phyloP scores from a whole-genome alignment of 805 yeast genomes.

The Zygoascus bituminiphila region DNA sequence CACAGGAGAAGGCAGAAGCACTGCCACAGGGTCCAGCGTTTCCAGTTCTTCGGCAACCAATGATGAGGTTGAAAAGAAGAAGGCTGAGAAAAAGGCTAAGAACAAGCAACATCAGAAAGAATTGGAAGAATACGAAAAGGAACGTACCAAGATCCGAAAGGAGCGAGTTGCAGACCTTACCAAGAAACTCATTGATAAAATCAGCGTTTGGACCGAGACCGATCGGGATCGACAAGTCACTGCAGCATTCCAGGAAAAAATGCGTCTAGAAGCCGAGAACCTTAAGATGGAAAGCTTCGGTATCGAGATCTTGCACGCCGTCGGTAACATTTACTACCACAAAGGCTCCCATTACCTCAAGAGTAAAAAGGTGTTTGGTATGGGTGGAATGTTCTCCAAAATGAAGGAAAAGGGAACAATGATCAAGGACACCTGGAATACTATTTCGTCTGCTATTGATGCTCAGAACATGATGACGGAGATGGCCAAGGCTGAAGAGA shows the following conservation, averaged over 20 bases:
- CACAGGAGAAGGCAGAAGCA: background rate
- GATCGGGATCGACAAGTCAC: slow-evolving; percentile 54
- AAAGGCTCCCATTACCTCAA: slow-evolving; percentile 68
- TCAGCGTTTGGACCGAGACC: slow-evolving; percentile 56
- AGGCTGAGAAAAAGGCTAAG: slow-evolving; percentile 21
- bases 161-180: slow-evolving; percentile 57
- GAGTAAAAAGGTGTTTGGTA: slow-evolving; percentile 76
- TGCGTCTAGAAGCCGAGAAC: slow-evolving; percentile 78
- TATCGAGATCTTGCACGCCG: slow-evolving; percentile 65
- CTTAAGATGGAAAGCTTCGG: slow-evolving; percentile 95
- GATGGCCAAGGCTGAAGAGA: slow-evolving; percentile 64
- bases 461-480: slow-evolving; percentile 76
- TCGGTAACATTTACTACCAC: slow-evolving; percentile 68
- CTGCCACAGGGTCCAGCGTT: background rate
- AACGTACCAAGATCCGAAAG: slow-evolving; percentile 56
- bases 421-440: slow-evolving; percentile 74
- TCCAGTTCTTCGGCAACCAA: slow-evolving; percentile 1
- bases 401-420: slow-evolving; percentile 78
- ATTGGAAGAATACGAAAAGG: slow-evolving; percentile 65
- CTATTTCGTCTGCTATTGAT: slow-evolving; percentile 77
- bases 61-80: slow-evolving; percentile 17
- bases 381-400: slow-evolving; percentile 73
- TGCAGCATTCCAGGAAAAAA: slow-evolving; percentile 51
- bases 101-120: slow-evolving; percentile 41
- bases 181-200: slow-evolving; percentile 45